Percentiles rank a stretch among this genome's conserved stretches.
These are phyloP conservation scores for Rhizopogon vulgaris DNA, from an alignment of 768 basidiomycete species.

Conservation along the genomic window DNA sequence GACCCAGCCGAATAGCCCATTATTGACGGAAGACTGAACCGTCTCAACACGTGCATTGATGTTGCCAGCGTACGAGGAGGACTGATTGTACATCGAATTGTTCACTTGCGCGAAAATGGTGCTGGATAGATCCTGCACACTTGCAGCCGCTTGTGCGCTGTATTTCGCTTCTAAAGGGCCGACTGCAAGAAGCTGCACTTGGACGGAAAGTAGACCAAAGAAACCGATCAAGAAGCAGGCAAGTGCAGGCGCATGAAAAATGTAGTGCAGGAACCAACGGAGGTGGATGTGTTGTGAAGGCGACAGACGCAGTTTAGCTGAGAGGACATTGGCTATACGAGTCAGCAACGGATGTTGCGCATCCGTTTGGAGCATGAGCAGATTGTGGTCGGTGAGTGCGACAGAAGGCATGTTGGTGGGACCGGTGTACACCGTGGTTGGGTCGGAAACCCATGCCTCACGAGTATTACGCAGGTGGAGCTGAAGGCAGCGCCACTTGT, in stretches of 20 bases:
- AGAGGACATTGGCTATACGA: conserved; percentile 51
- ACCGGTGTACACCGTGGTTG: conserved; percentile 43
- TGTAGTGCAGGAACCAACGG: conserved; percentile 86
- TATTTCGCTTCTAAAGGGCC: conserved; percentile 68
- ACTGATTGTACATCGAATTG: conserved; percentile 77
- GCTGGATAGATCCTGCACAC: conserved; percentile 60
- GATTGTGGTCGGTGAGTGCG: conserved; percentile 66
- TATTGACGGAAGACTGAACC: conserved; percentile 74
- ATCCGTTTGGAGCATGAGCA: conserved; percentile 67
- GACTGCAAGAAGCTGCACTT: conserved; percentile 81
- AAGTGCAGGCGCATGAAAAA: conserved; percentile 87
- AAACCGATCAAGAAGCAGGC: conserved; percentile 91
- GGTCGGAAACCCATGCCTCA: conserved; percentile 72
- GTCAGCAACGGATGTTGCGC: conserved; percentile 70
- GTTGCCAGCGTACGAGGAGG: conserved; percentile 65
- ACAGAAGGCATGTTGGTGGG: conserved; percentile 41
- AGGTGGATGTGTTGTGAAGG: conserved; percentile 61
- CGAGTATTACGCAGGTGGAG: conserved; percentile 63
- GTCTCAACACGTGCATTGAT: conserved; percentile 67
- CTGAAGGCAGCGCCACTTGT: conserved; percentile 74
- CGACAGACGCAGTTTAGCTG: conserved; percentile 45
- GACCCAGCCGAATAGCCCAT: conserved; percentile 92
- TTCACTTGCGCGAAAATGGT: conserved; percentile 76
- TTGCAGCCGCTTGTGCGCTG: conserved; percentile 50
- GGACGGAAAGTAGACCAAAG: conserved; percentile 79